These are phyloP conservation scores for Bassia scoparia DNA, from an alignment of 148 eudicot genomes.

Conservation along the genomic window DNA sequence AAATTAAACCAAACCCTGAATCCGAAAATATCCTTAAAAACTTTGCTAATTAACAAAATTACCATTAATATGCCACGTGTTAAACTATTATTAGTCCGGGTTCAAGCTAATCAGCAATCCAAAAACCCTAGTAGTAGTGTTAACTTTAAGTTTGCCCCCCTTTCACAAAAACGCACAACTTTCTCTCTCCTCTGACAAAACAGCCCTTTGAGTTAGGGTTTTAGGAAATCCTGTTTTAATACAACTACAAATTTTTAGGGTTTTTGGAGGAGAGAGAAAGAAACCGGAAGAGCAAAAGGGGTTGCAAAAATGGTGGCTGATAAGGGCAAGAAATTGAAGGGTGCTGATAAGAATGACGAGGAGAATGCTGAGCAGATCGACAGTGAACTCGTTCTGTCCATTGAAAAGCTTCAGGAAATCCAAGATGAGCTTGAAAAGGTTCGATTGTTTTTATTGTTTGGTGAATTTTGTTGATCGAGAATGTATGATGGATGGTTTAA, in stretches of 20 bases:
- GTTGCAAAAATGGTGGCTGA: conserved; percentile 50
- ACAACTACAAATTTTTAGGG: conserved; percentile 19
- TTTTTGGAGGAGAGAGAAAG: conserved; percentile 20
- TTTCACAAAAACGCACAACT: not conserved
- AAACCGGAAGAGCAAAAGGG: no score
- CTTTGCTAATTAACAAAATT: not conserved
- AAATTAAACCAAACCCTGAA: not conserved
- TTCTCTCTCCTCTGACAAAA: conserved; percentile 9
- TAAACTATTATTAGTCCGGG: not conserved
- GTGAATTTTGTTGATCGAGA: not conserved
- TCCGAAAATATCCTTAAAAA: not conserved
- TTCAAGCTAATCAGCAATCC: conserved; percentile 1
- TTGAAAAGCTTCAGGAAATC: conserved; percentile 83
- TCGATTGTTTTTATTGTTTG: not conserved
- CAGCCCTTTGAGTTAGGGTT: conserved; percentile 25
- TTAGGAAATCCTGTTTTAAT: conserved; percentile 23
- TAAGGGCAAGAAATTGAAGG: conserved; percentile 72
- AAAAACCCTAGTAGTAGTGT: conserved; percentile 14
- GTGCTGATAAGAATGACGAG: conserved; percentile 46
- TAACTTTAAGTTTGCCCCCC: no score
- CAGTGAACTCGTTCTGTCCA: conserved; percentile 54
- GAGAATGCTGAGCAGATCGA: conserved; percentile 54
- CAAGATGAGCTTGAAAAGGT: conserved; percentile 98
- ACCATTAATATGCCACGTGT: conserved; percentile 5
- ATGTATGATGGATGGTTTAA: not conserved